Evolutionary conservation across 192 early-diverging fungal species (phyloP).

Genomic region (Backusella australiensis): DNA sequence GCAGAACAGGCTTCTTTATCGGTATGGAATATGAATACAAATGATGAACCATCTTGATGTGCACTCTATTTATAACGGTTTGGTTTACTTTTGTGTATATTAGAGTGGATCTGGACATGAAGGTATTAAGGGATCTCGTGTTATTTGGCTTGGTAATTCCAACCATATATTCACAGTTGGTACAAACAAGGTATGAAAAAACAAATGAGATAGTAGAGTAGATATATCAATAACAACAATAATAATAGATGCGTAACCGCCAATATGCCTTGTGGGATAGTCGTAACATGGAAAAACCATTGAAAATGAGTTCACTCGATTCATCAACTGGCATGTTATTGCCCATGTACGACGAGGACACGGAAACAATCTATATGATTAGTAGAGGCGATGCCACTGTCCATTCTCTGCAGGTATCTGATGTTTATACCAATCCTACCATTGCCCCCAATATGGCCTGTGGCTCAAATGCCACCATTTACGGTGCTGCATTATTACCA

Average conservation of each 20-base stretch:
- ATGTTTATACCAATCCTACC: slow-evolving; percentile 33
- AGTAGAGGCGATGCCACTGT: slow-evolving; percentile 70
- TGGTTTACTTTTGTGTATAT: neutral
- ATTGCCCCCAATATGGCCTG: slow-evolving; percentile 48
- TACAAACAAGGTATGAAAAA: slow-evolving; percentile 50
- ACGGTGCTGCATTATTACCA: slow-evolving; percentile 65
- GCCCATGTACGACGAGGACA: slow-evolving; percentile 82
- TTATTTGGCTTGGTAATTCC: slow-evolving; percentile 67
- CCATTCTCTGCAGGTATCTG: slow-evolving; percentile 62
- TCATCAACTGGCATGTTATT: slow-evolving; percentile 67
- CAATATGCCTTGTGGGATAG: slow-evolving; percentile 80
- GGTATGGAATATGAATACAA: slow-evolving; percentile 9
- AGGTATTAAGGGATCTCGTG: slow-evolving; percentile 63
- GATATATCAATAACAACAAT: neutral
- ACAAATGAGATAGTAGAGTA: neutral
- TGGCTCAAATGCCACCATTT: slow-evolving; percentile 38
- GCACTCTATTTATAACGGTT: neutral
- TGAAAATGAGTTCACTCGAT: slow-evolving; percentile 60
- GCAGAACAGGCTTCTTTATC: slow-evolving; percentile 24
- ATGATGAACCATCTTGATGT: neutral
- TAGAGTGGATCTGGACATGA: slow-evolving; percentile 50
- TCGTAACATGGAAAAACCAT: slow-evolving; percentile 54
- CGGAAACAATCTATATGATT: slow-evolving; percentile 67
- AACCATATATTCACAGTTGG: slow-evolving; percentile 71
- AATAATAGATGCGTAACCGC: slow-evolving; percentile 49